phyloP scores from a whole-genome alignment of 2,329 filamentous ascomycete genomes.

The Diaporthe caulivora region DNA sequence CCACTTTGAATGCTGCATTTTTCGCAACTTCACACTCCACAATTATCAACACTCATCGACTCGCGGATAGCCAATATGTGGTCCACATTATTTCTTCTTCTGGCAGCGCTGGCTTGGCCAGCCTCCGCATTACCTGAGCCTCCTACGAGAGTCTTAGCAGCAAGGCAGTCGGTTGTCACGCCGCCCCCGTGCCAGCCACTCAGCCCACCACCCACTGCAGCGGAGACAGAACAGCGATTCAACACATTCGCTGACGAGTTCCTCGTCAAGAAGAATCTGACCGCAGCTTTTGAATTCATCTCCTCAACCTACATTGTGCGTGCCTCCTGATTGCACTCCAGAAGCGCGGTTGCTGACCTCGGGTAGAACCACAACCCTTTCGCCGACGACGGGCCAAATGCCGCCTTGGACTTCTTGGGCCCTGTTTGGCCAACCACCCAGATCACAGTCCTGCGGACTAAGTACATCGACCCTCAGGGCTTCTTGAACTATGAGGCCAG shows the following conservation, averaged over 20 bases:
- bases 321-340: too few species aligned
- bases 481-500: conserved; percentile 41
- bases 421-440: conserved; percentile 39
- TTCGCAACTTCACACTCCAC: background rate
- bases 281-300: conserved; percentile 44
- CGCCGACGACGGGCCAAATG: conserved; percentile 41
- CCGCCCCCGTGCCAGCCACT: conserved; percentile 43
- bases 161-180: conserved; percentile 35
- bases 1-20: background rate
- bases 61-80: background rate
- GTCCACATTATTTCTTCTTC: background rate
- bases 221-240: conserved; percentile 42
- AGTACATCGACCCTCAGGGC: conserved; percentile 40
- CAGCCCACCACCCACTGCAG: conserved; percentile 40
- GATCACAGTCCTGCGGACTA: conserved; percentile 39
- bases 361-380: conserved; percentile 43
- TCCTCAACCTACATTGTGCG: conserved; percentile 40
- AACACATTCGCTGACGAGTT: conserved; percentile 44
- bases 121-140: conserved; percentile 3
- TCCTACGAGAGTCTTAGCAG: conserved; percentile 1
- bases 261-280: conserved; percentile 43
- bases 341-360: background rate
- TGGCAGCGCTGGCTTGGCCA: background rate
- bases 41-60: background rate
- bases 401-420: conserved; percentile 41